Base-by-base conservation (phyloP, 2,329 filamentous ascomycete genomes). In the Fusarium fujikuroi region DNA sequence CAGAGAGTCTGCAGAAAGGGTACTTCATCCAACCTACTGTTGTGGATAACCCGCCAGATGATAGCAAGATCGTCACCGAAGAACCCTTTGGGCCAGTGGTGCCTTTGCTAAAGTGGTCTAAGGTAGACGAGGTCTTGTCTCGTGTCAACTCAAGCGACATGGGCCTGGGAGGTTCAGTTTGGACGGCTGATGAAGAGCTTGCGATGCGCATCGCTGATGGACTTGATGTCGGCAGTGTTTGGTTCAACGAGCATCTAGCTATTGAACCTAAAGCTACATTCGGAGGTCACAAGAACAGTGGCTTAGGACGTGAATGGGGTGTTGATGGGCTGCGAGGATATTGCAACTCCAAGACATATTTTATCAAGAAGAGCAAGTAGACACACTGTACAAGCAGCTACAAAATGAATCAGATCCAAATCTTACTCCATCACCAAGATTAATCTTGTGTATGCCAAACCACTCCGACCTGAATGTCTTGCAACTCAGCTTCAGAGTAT, bases 241-340 rank as follows among this genome's bases (percentile, higher is more conserved):
- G 67, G 67, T 28, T 68, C 3, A 70, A 67, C 19, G 52, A 49
- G 15, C 67, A 70, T 21, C 18, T 70, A 15, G 59, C 23, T 7
- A 47, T 67, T 7, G 53, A 60, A 8, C 63, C 67, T 15, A 63
- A 36, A 4, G 63, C 54, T 23, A 39, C 59, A 3, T 70, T 70
- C 15, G 63, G 63, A 9, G 67, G 67, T n/a, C 67, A 70, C n/a
- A 70, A 70, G 19, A 46, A 60, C 42, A 70, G 63, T 34, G 67
- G 67, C 8, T 56, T 70, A 11, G 67, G 67, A 1, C 25, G 40
- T 7, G 59, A 70, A 21, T 68, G 63, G 63, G 67, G 67, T 11
- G n/a, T 60, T 9, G 56, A 56, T 57, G 66, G 66, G 4, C 19
- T 69, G 34, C 56, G 62, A 39, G 56, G 62, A 9, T 69, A 69